Conservation (phyloP, 2,329 filamentous ascomycete species). For the Arthrobotrys musiformis region DNA sequence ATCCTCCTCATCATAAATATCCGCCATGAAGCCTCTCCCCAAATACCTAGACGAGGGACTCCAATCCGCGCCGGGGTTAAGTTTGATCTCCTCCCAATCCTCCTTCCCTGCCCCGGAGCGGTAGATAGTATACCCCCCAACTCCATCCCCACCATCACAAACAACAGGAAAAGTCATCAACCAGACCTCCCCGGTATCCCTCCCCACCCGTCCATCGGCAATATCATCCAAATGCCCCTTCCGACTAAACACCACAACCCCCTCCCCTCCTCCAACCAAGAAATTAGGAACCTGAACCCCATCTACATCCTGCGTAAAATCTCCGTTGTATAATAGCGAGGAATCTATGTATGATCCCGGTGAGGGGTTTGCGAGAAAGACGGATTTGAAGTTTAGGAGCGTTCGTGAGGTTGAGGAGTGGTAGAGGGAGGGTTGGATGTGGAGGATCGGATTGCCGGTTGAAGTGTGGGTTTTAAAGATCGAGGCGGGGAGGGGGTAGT, state of each 20-base stretch:
- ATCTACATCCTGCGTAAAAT: conserved; percentile 28
- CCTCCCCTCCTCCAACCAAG: background rate
- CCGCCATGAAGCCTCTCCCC: conserved; percentile 28
- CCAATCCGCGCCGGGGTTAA: conserved; percentile 33
- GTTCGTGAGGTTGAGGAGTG: background rate
- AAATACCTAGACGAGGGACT: conserved; percentile 16
- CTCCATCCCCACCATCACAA: background rate
- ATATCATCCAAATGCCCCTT: background rate
- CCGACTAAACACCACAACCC: conserved; percentile 14
- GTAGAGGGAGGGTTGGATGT: conserved; percentile 47
- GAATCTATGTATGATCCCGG: background rate
- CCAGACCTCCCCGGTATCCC: conserved; percentile 34
- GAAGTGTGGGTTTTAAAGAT: conserved; percentile 43
- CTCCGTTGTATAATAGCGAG: too few species aligned
- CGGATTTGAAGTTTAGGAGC: conserved; percentile 34
- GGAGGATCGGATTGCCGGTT: conserved; percentile 40
- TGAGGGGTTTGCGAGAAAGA: conserved; percentile 32
- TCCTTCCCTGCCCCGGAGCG: background rate
- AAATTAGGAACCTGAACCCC: conserved; percentile 44
- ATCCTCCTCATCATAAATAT: background rate
- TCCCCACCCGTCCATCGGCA: background rate
- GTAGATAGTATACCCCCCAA: conserved; percentile 16
- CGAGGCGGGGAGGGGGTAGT: conserved; percentile 32
- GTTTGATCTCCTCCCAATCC: conserved; percentile 9
- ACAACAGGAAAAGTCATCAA: conserved; percentile 18